Percentiles rank a stretch among this genome's conserved stretches.
Evolutionary conservation across 495 filamentous ascomycete species (phyloP).

Genomic region (Staphylotrichum tortipilum): DNA sequence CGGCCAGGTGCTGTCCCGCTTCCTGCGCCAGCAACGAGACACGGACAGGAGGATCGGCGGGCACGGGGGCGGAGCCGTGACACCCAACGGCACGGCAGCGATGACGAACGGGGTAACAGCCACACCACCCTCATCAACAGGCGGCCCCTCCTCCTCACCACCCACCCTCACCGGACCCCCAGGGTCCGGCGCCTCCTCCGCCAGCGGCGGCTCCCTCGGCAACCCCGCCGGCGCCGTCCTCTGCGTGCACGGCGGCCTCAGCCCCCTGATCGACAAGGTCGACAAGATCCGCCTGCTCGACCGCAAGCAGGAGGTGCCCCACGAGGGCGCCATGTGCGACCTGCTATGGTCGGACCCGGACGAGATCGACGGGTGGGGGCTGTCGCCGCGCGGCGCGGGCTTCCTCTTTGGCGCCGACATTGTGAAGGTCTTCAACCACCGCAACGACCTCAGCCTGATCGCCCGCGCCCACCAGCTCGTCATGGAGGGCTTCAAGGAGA

Average conservation of each 20-base stretch:
- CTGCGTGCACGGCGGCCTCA: constrained; percentile 91
- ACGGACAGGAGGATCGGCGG: no score
- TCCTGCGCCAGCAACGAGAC: constrained; percentile 41
- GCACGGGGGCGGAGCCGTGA: no score
- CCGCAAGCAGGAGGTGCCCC: constrained; percentile 95
- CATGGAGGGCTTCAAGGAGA: constrained; percentile 99
- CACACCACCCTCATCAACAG: not conserved
- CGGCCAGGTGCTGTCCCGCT: constrained; percentile 67
- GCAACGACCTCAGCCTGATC: constrained; percentile 83
- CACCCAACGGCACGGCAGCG: constrained; percentile 2
- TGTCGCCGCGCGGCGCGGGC: constrained; percentile 88
- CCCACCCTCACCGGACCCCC: constrained; percentile 56
- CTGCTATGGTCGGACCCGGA: constrained; percentile 96
- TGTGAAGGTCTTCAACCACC: constrained; percentile 89
- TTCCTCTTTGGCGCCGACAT: constrained; percentile 97
- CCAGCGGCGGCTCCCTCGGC: constrained; percentile 53
- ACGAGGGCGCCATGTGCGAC: constrained; percentile 99
- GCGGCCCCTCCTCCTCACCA: not conserved
- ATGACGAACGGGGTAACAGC: constrained; percentile 31
- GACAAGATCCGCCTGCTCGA: constrained; percentile 95
- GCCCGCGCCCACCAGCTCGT: constrained; percentile 95
- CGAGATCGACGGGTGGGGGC: constrained; percentile 95
- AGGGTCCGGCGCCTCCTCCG: constrained; percentile 66
- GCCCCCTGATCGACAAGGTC: constrained; percentile 82
- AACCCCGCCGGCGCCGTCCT: constrained; percentile 74